phyloP scores from a whole-genome alignment of 1,284 basidiomycete genomes.

The Cystobasidiaceae sp. region DNA sequence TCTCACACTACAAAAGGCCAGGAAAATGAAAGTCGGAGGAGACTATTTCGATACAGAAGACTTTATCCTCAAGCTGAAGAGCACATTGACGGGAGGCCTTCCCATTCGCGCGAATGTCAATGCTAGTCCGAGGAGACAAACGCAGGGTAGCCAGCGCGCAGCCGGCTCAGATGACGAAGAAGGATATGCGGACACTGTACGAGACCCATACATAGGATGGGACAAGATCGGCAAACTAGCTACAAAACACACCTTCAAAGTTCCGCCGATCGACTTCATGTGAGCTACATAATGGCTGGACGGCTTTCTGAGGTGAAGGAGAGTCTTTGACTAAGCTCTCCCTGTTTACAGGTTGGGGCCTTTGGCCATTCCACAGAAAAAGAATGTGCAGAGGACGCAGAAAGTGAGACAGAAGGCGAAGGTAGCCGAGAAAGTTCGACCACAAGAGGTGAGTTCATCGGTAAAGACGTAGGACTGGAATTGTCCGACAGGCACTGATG shows the following conservation, averaged over 20 bases:
- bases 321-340: too few species aligned
- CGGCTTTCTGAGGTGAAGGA: too few species aligned
- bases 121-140: conserved; percentile 49
- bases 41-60: conserved; percentile 79
- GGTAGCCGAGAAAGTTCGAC: conserved; percentile 29
- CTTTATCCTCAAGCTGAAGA: conserved; percentile 64
- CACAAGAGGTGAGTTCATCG: conserved; percentile 18
- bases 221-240: conserved; percentile 61
- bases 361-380: conserved; percentile 27
- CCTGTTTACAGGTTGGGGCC: conserved; percentile 29
- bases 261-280: conserved; percentile 73
- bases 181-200: conserved; percentile 52
- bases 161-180: conserved; percentile 34
- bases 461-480: neutral
- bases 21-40: conserved; percentile 71
- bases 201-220: conserved; percentile 46
- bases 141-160: neutral
- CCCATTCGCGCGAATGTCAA: conserved; percentile 39
- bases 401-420: conserved; percentile 34
- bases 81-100: conserved; percentile 62
- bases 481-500: neutral
- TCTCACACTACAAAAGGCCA: conserved; percentile 60
- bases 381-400: conserved; percentile 23
- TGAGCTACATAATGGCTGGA: conserved; percentile 50
- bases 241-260: conserved; percentile 65